Evolutionary conservation across 257 asterid genomes (phyloP).

Genomic region (Prunella vulgaris): DNA sequence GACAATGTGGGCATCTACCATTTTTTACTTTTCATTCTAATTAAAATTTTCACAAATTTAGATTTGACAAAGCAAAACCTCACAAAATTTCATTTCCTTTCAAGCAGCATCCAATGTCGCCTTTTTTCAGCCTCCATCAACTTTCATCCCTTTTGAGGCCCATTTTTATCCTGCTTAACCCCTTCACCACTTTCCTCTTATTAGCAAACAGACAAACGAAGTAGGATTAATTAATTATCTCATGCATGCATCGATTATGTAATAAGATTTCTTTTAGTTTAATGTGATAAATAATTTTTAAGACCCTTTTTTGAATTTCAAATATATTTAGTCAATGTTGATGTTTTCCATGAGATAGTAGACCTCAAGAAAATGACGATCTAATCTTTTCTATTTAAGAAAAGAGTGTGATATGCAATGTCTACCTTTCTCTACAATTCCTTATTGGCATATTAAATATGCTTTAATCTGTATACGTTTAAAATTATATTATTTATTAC

Average conservation of each 20-base stretch:
- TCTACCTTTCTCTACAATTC: no score
- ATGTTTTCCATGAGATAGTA: slow-evolving; percentile 9
- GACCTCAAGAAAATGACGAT: background rate
- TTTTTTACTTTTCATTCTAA: background rate
- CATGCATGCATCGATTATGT: background rate
- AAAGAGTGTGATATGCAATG: no score
- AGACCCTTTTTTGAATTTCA: slow-evolving; percentile 10
- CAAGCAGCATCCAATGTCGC: slow-evolving; percentile 76
- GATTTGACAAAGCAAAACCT: slow-evolving; percentile 59
- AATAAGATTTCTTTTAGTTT: no score
- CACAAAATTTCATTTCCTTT: slow-evolving; percentile 47
- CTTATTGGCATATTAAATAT: no score
- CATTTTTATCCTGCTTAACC: slow-evolving; percentile 12
- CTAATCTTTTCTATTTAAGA: no score
- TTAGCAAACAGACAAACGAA: slow-evolving; percentile 10
- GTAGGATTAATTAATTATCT: background rate
- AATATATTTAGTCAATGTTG: slow-evolving; percentile 16
- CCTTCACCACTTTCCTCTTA: slow-evolving; percentile 6
- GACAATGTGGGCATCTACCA: slow-evolving; percentile 67
- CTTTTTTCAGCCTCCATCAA: slow-evolving; percentile 37
- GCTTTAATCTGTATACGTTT: no score
- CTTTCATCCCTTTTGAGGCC: slow-evolving; percentile 62
- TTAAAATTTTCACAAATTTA: background rate
- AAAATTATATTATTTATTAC: no score
- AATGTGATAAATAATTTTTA: background rate